These are phyloP conservation scores for Xylariaceae sp. DNA, from an alignment of 2,329 filamentous ascomycete species.

Conservation along the genomic window DNA sequence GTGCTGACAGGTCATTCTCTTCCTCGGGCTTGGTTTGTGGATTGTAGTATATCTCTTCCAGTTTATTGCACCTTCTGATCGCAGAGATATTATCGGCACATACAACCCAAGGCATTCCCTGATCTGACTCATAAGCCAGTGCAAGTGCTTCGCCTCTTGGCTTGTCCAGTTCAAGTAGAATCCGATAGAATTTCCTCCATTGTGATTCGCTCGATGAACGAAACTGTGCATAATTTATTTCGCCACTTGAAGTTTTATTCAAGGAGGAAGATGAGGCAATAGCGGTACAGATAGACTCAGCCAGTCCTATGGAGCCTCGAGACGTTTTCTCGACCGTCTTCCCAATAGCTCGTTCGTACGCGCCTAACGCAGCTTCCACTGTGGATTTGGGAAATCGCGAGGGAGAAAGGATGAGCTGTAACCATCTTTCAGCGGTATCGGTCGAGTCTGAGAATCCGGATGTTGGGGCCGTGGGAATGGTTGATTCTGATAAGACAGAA, in stretches of 20 bases:
- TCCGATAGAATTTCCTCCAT: slow-evolving; percentile 85
- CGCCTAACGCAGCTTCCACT: slow-evolving; percentile 75
- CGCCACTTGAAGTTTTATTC: slow-evolving; percentile 55
- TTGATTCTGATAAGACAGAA: slow-evolving; percentile 58
- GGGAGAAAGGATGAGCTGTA: slow-evolving; percentile 76
- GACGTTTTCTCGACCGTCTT: slow-evolving; percentile 33
- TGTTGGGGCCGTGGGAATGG: slow-evolving; percentile 48
- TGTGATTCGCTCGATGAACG: slow-evolving; percentile 70
- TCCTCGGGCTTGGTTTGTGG: slow-evolving; percentile 50
- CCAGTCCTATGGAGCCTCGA: slow-evolving; percentile 52
- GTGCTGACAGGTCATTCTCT: slow-evolving; percentile 41
- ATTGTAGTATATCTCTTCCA: slow-evolving; percentile 76
- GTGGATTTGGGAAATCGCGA: slow-evolving; percentile 76
- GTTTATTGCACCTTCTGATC: slow-evolving; percentile 71
- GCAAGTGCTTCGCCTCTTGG: slow-evolving; percentile 78
- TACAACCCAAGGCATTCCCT: slow-evolving; percentile 76
- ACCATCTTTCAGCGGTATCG: slow-evolving; percentile 79
- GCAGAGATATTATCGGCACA: slow-evolving; percentile 77
- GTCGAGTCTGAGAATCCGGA: slow-evolving; percentile 61
- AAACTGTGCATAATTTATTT: slow-evolving; percentile 73
- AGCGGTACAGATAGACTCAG: slow-evolving; percentile 71
- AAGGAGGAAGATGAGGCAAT: slow-evolving; percentile 67
- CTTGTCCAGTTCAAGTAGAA: slow-evolving; percentile 81
- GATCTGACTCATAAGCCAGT: slow-evolving; percentile 66
- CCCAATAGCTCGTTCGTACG: slow-evolving; percentile 67